Percentiles rank a stretch among this genome's conserved stretches.
Evolutionary conservation across 2,329 filamentous ascomycete genomes (phyloP).

Genomic region (Sordariomycetes sp.): DNA sequence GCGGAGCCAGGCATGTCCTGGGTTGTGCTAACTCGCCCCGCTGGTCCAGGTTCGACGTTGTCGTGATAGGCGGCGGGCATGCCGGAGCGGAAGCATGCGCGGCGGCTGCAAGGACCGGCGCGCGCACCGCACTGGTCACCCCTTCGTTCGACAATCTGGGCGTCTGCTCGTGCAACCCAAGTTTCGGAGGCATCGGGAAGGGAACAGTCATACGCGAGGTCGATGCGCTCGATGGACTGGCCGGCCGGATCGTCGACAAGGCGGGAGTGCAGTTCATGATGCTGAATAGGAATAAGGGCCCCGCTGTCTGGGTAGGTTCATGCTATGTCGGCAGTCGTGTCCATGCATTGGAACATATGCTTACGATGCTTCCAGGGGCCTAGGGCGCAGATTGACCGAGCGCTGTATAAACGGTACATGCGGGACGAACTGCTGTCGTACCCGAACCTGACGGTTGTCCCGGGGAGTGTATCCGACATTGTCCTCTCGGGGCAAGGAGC

Average conservation of each 20-base stretch:
- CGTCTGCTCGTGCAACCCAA: slow-evolving; percentile 93
- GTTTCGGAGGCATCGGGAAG: slow-evolving; percentile 97
- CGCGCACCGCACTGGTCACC: slow-evolving; percentile 80
- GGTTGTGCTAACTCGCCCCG: not conserved
- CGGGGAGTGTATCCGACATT: slow-evolving; percentile 88
- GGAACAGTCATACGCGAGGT: slow-evolving; percentile 93
- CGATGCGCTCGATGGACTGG: slow-evolving; percentile 85
- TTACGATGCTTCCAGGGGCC: slow-evolving; percentile 48
- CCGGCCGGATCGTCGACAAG: slow-evolving; percentile 83
- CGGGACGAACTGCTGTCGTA: slow-evolving; percentile 71
- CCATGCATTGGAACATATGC: not conserved
- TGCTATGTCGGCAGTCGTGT: not conserved
- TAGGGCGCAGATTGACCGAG: slow-evolving; percentile 87
- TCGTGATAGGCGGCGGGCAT: slow-evolving; percentile 93
- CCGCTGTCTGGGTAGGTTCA: slow-evolving; percentile 69
- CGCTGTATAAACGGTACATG: slow-evolving; percentile 86
- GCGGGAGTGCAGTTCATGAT: slow-evolving; percentile 90
- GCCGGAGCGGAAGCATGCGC: slow-evolving; percentile 90
- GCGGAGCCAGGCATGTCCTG: not conserved
- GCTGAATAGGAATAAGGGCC: slow-evolving; percentile 80
- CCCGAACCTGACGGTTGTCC: slow-evolving; percentile 66
- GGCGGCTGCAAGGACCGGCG: slow-evolving; percentile 79
- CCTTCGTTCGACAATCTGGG: slow-evolving; percentile 82
- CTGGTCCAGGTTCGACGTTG: slow-evolving; percentile 51
- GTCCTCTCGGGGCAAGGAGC: slow-evolving; percentile 42